These are phyloP conservation scores for Gigaspora rosea DNA, from an alignment of 192 early-diverging fungal species.

Conservation along the genomic window DNA sequence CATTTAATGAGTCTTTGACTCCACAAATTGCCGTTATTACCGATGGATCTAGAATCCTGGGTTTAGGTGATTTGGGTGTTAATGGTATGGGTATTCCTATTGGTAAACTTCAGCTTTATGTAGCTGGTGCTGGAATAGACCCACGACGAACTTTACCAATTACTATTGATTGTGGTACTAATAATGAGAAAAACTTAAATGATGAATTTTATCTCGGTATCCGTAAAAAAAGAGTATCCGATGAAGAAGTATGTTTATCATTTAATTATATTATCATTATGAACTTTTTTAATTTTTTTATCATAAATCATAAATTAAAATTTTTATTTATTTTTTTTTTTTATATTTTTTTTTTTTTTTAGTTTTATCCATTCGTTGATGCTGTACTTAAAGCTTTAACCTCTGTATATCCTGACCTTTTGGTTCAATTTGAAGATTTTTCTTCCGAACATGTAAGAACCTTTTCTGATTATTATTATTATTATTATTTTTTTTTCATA, in stretches of 20 bases:
- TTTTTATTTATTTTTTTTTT: constrained; percentile 8
- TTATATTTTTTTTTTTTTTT: not conserved
- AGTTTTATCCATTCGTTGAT: constrained; percentile 84
- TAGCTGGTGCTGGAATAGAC: constrained; percentile 82
- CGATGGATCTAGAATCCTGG: constrained; percentile 92
- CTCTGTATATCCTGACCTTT: constrained; percentile 71
- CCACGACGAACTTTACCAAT: constrained; percentile 88
- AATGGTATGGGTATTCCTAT: constrained; percentile 96
- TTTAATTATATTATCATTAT: constrained; percentile 31
- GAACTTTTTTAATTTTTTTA: not conserved
- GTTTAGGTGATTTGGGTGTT: constrained; percentile 92
- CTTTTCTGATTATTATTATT: not conserved
- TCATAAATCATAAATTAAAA: constrained; percentile 7
- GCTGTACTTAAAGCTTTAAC: constrained; percentile 73
- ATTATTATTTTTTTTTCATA: constrained; percentile 1
- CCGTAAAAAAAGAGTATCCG: constrained; percentile 63
- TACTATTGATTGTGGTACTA: constrained; percentile 89
- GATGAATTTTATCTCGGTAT: constrained; percentile 92
- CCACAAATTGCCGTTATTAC: constrained; percentile 93
- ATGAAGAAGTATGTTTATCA: constrained; percentile 46
- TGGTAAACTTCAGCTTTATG: constrained; percentile 93
- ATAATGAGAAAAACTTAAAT: constrained; percentile 76
- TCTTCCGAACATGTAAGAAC: constrained; percentile 71
- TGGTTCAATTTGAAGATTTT: constrained; percentile 98
- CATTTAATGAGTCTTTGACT: constrained; percentile 51